Percentiles rank a stretch among this genome's conserved stretches.
Evolutionary conservation across 2,329 filamentous ascomycete species (phyloP).

Genomic region (Lachnellula subtilissima): DNA sequence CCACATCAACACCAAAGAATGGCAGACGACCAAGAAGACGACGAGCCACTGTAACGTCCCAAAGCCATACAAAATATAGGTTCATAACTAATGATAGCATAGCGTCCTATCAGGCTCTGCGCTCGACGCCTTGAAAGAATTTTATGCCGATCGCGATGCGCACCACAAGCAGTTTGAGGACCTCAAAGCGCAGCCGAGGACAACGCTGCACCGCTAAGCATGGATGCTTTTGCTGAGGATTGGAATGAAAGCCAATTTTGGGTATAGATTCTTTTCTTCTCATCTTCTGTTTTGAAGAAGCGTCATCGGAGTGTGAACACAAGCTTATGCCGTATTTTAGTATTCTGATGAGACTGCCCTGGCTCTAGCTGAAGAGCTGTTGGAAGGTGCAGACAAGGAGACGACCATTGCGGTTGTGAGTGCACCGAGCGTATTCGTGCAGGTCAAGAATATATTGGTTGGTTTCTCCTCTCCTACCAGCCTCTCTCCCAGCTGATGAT

Average conservation of each 20-base stretch:
- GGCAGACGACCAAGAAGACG: slow-evolving; percentile 4
- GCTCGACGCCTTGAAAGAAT: slow-evolving; percentile 65
- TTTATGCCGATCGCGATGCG: slow-evolving; percentile 68
- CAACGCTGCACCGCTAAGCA: slow-evolving; percentile 45
- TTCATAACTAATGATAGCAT: neutral
- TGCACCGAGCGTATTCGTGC: slow-evolving; percentile 72
- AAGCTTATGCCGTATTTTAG: slow-evolving; percentile 34
- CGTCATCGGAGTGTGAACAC: neutral
- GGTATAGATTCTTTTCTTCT: slow-evolving; percentile 42
- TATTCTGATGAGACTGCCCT: slow-evolving; percentile 69
- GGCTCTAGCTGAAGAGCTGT: slow-evolving; percentile 58
- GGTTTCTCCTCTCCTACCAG: slow-evolving; percentile 20
- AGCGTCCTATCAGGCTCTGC: slow-evolving; percentile 63
- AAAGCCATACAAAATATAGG: neutral
- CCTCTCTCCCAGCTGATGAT: neutral
- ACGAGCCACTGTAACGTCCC: slow-evolving; percentile 7
- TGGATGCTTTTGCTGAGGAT: slow-evolving; percentile 72
- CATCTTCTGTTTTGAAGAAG: neutral
- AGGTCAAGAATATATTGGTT: slow-evolving; percentile 66
- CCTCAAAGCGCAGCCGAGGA: slow-evolving; percentile 58
- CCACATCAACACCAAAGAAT: slow-evolving; percentile 4
- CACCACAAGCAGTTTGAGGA: slow-evolving; percentile 62
- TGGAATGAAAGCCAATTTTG: slow-evolving; percentile 85
- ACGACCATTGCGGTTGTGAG: slow-evolving; percentile 66
- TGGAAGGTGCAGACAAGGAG: slow-evolving; percentile 53